Evolutionary conservation across 2,329 filamentous ascomycete genomes (phyloP).

Genomic region (Microcyclosporella mali): DNA sequence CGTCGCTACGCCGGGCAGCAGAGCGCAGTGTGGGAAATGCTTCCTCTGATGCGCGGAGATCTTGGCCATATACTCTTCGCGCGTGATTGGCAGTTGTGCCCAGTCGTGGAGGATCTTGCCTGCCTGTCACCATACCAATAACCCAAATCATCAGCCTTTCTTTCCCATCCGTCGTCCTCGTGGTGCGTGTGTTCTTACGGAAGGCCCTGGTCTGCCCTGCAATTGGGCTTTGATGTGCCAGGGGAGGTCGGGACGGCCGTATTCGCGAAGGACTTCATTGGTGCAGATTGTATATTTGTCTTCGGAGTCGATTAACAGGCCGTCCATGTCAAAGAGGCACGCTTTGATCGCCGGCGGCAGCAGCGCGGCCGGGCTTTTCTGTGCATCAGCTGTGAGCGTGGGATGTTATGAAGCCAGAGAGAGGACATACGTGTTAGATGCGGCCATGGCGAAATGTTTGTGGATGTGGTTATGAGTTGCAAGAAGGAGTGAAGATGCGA

Average conservation of each 20-base stretch:
- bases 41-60: constrained; percentile 59
- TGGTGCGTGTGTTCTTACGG: constrained; percentile 33
- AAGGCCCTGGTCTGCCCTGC: constrained; percentile 58
- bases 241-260: constrained; percentile 68
- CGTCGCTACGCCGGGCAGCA: constrained; percentile 69
- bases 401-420: background rate
- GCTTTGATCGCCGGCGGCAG: constrained; percentile 60
- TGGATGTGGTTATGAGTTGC: background rate
- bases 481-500: background rate
- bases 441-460: constrained; percentile 4
- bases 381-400: constrained; percentile 16
- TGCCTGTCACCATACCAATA: constrained; percentile 42
- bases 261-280: constrained; percentile 72
- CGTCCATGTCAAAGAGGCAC: constrained; percentile 98
- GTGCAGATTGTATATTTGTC: constrained; percentile 80
- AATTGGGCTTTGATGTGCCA: constrained; percentile 93
- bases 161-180: background rate
- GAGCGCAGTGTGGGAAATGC: constrained; percentile 67
- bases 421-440: constrained; percentile 9
- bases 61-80: constrained; percentile 59
- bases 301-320: constrained; percentile 87
- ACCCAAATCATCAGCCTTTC: background rate
- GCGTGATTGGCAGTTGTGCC: constrained; percentile 74
- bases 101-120: constrained; percentile 65
- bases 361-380: constrained; percentile 46